Base-by-base conservation (phyloP, 2,329 filamentous ascomycete species). In the Chaetomium olivaceum region DNA sequence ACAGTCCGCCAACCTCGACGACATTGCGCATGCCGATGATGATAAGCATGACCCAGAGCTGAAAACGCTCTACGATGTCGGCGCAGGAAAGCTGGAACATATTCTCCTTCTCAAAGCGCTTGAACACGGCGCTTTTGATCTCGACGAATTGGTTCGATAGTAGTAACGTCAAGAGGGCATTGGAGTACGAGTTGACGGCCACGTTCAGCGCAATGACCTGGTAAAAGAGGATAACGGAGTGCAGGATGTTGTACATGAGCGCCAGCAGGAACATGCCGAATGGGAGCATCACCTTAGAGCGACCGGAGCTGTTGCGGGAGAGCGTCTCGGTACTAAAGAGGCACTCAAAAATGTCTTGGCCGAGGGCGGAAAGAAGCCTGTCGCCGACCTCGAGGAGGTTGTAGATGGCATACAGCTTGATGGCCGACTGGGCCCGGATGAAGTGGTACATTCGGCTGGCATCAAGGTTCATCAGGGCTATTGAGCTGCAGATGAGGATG, bases 111-210 rank as follows among this genome's bases (percentile, higher is more conserved):
- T 99, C 95, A 69, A 98, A 96, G 67, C 94, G 95, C 80, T 99
- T 98, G 82, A 99, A 99, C 0, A 99, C 96, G 0, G 93, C 96
- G 67, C 92, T 92, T 75, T 99, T 99, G 82, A 99, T 97, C 79
- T 99, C 95, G 52, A 99, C 95, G 73, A 99, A 99, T 75, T 99
- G 96, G 74, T 98, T 99, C 7, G 93, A 97, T 75, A 99, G 87
- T 1, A 99, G 83, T 0, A 99, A 85, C 0, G 95, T 97, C 39
- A 99, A 83, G 4, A 99, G 82, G 0, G 95, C 94, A 74, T 99
- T 99, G 0, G 93, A 97, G 77, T 99, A 99, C 0, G 94, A 97
- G 77, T 99, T 99, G 72, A 99, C 94, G 0, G 95, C 95, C 3
- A 99, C 96, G 69, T 99, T 99, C 62, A 99, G 85, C 0, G 95